Evolutionary conservation across 2,329 filamentous ascomycete genomes (phyloP).

Genomic region (Cladosporium cucumerinum): DNA sequence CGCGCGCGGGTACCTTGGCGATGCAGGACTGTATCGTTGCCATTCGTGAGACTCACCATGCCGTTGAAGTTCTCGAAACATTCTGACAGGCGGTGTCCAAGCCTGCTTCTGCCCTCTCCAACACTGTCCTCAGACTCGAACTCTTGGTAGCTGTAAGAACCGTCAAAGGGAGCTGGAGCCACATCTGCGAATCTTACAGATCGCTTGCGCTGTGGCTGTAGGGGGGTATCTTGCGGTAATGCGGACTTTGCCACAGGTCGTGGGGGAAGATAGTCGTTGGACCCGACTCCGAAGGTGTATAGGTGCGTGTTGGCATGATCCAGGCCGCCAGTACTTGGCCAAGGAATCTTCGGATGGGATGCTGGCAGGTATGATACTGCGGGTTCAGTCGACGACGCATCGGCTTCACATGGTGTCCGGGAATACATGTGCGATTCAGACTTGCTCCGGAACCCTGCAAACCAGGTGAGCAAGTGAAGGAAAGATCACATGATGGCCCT

Average conservation of each 20-base stretch:
- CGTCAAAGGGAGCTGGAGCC: conserved; percentile 5
- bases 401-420: not conserved
- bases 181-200: conserved; percentile 15
- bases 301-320: not conserved
- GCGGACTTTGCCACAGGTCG: not conserved
- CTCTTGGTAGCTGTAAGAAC: conserved; percentile 6
- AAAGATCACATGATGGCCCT: not conserved
- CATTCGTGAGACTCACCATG: conserved; percentile 7
- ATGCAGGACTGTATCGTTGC: conserved; percentile 13
- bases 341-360: not conserved
- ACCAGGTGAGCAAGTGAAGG: not conserved
- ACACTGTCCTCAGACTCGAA: conserved; percentile 2
- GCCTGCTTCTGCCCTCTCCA: conserved; percentile 3
- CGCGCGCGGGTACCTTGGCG: conserved; percentile 2
- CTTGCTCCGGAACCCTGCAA: not conserved
- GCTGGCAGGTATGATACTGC: not conserved
- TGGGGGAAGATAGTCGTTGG: not conserved
- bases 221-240: not conserved
- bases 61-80: conserved; percentile 16
- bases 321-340: conserved; percentile 13
- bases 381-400: not conserved
- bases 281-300: conserved; percentile 6
- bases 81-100: conserved; percentile 13
- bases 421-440: conserved; percentile 1
- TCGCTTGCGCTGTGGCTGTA: conserved; percentile 10